Evolutionary conservation across 192 early-diverging fungal genomes (phyloP).

Genomic region (Helicostylum pulchrum): DNA sequence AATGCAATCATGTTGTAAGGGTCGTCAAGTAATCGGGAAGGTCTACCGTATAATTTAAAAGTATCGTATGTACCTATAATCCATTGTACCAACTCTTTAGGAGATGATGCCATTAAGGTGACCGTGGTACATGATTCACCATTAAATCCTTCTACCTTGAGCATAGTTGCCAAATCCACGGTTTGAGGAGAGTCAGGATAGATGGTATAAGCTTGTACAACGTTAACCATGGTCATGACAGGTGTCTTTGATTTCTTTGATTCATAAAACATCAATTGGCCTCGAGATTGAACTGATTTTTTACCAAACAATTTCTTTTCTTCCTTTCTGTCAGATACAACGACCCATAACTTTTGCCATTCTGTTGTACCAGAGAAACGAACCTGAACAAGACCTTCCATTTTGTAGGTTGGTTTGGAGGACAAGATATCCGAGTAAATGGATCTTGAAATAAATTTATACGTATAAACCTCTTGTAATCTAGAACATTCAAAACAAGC

Average conservation of each 20-base stretch:
- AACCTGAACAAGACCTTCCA: slow-evolving; percentile 56
- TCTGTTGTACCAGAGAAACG: slow-evolving; percentile 48
- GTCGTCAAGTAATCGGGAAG: slow-evolving; percentile 33
- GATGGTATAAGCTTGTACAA: slow-evolving; percentile 54
- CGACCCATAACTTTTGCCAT: slow-evolving; percentile 47
- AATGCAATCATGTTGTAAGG: slow-evolving; percentile 19
- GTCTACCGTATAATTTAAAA: slow-evolving; percentile 47
- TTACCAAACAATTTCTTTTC: slow-evolving; percentile 46
- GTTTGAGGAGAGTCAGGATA: slow-evolving; percentile 47
- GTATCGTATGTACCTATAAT: slow-evolving; percentile 39
- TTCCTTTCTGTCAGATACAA: slow-evolving; percentile 49
- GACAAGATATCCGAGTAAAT: slow-evolving; percentile 47
- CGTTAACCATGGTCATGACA: slow-evolving; percentile 46
- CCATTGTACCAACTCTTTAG: slow-evolving; percentile 41
- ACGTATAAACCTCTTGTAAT: slow-evolving; percentile 74
- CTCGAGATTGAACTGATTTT: slow-evolving; percentile 41
- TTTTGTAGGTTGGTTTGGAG: slow-evolving; percentile 38
- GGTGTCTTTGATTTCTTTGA: slow-evolving; percentile 49
- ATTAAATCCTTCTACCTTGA: slow-evolving; percentile 41
- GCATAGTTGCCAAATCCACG: slow-evolving; percentile 34
- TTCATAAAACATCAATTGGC: slow-evolving; percentile 52
- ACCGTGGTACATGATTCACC: slow-evolving; percentile 5
- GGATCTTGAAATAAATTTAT: slow-evolving; percentile 45
- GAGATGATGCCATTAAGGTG: slow-evolving; percentile 27
- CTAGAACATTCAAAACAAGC: slow-evolving; percentile 72